Conservation (phyloP, 108 stramenopile species). For the Epithemia pelagica region DNA sequence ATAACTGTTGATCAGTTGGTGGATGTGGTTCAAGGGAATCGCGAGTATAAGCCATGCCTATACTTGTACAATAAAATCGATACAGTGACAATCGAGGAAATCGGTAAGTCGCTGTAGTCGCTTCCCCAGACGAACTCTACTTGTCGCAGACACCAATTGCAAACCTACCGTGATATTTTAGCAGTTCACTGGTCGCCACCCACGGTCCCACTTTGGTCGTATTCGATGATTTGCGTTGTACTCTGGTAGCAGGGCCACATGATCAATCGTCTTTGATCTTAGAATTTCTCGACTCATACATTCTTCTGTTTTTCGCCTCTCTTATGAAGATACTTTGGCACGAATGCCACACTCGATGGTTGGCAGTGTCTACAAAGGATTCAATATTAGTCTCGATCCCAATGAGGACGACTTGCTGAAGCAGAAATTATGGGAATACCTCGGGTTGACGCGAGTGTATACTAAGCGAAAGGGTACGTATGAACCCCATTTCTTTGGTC, state of each 20-base stretch:
- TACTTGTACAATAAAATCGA: slow-evolving; percentile 99
- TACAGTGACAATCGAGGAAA: slow-evolving; percentile 94
- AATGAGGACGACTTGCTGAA: slow-evolving; percentile 72
- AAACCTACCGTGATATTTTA: too few species aligned
- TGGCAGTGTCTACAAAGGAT: slow-evolving; percentile 77
- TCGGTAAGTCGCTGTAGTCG: too few species aligned
- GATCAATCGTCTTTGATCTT: too few species aligned
- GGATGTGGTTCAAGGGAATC: slow-evolving; percentile 96
- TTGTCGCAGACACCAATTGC: too few species aligned
- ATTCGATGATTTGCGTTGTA: too few species aligned
- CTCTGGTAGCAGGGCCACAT: too few species aligned
- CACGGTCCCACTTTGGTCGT: too few species aligned
- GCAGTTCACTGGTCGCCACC: too few species aligned
- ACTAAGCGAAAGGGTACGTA: slow-evolving; percentile 88
- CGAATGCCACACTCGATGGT: slow-evolving; percentile 93
- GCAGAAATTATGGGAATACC: slow-evolving; percentile 92
- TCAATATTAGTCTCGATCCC: slow-evolving; percentile 71
- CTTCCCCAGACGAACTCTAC: too few species aligned
- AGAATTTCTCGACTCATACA: too few species aligned
- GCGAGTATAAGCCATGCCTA: slow-evolving; percentile 92
- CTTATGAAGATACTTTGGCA: too few species aligned
- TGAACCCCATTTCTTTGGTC: not conserved
- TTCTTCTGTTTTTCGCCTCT: too few species aligned
- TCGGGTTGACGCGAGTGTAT: slow-evolving; percentile 94
- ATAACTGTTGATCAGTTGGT: slow-evolving; percentile 94